These are phyloP conservation scores for Carpinus fangiana DNA, from an alignment of 306 rosid genomes.

Conservation along the genomic window DNA sequence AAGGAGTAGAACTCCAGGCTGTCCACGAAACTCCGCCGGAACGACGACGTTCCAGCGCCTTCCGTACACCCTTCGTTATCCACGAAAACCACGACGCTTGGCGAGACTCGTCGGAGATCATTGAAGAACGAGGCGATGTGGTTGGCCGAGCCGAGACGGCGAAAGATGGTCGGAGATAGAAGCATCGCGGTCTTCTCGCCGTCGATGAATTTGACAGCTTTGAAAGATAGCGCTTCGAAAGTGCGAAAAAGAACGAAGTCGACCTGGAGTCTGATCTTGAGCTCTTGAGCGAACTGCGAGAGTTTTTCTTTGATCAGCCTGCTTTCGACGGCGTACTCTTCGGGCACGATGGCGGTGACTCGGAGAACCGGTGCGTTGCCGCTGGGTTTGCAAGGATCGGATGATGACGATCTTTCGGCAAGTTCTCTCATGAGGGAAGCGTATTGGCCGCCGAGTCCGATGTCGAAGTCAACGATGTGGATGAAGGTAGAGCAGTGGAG, in stretches of 20 bases:
- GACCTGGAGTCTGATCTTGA: constrained; percentile 60
- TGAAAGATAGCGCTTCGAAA: constrained; percentile 60
- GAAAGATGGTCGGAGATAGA: constrained; percentile 62
- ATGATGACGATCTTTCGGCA: constrained; percentile 41
- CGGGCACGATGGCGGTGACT: constrained; percentile 70
- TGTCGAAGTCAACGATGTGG: constrained; percentile 82
- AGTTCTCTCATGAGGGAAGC: constrained; percentile 86
- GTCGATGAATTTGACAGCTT: constrained; percentile 59
- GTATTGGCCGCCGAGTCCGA: constrained; percentile 81
- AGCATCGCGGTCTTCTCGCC: constrained; percentile 75
- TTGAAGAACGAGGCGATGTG: constrained; percentile 38
- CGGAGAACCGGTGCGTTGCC: constrained; percentile 46
- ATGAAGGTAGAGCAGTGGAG: constrained; percentile 47
- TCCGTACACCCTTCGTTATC: constrained; percentile 70
- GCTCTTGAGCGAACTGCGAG: constrained; percentile 72
- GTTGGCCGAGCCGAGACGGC: constrained; percentile 47
- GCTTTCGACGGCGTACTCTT: constrained; percentile 65
- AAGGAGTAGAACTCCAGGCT: constrained; percentile 63
- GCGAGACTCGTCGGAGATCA: constrained; percentile 56
- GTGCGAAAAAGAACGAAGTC: constrained; percentile 53
- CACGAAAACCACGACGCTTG: constrained; percentile 65
- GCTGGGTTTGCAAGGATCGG: constrained; percentile 30
- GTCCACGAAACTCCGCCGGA: constrained; percentile 57
- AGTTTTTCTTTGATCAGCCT: constrained; percentile 59
- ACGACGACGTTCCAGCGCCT: constrained; percentile 43